Evolutionary conservation across 306 rosid species (phyloP).

Genomic region (Pueraria montana): DNA sequence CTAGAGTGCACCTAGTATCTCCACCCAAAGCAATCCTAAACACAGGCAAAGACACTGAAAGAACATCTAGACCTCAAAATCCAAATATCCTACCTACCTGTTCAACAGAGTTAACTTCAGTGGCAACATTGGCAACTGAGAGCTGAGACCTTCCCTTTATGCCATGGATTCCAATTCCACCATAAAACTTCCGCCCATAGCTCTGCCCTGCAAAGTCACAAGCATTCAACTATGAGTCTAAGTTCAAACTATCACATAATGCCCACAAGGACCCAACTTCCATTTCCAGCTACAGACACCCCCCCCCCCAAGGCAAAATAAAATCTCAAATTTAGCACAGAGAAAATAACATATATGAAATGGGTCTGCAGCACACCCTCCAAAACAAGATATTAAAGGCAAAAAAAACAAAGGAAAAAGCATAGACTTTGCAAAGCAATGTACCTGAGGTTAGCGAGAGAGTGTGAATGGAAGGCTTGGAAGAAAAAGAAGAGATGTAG

Average conservation of each 20-base stretch:
- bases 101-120: conserved; percentile 80
- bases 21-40: conserved; percentile 32
- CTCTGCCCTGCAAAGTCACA: conserved; percentile 66
- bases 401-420: background rate
- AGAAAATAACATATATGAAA: conserved; percentile 41
- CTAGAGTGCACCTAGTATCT: background rate
- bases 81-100: conserved; percentile 59
- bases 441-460: conserved; percentile 73
- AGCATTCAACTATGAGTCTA: conserved; percentile 14
- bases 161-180: conserved; percentile 68
- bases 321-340: background rate
- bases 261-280: conserved; percentile 32
- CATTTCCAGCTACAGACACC: conserved; percentile 11
- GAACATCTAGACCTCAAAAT: conserved; percentile 4
- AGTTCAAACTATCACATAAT: conserved; percentile 12
- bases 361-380: conserved; percentile 28
- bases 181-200: conserved; percentile 62
- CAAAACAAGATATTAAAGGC: background rate
- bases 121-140: conserved; percentile 83
- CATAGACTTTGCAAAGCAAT: background rate
- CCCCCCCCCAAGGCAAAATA: background rate
- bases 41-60: conserved; percentile 21
- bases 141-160: conserved; percentile 72
- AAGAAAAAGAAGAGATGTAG: conserved; percentile 55
- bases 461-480: conserved; percentile 57